Conservation (phyloP, 495 filamentous ascomycete genomes). For the Xylaria curta region DNA sequence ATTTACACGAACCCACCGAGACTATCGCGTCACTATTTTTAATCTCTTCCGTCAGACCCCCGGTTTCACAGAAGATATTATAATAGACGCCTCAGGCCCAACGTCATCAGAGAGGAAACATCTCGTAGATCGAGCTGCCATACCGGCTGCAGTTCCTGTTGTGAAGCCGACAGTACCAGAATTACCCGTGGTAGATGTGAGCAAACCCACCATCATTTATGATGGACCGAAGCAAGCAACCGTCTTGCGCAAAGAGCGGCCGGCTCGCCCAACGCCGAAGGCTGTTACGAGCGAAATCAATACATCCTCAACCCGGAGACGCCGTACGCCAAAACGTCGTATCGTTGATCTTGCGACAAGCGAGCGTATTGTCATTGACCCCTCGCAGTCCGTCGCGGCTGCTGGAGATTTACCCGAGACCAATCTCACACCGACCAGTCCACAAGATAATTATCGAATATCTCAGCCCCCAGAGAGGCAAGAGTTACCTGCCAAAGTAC, state of each 20-base stretch:
- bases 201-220: constrained; percentile 65
- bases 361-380: constrained; percentile 51
- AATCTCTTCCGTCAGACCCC: constrained; percentile 94
- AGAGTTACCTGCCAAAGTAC: constrained; percentile 28
- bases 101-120: constrained; percentile 82
- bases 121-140: constrained; percentile 79
- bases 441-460: constrained; percentile 51
- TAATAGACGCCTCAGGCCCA: constrained; percentile 83
- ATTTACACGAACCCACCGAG: constrained; percentile 84
- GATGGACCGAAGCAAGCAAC: constrained; percentile 52
- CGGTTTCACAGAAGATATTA: constrained; percentile 87
- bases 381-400: constrained; percentile 28
- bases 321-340: constrained; percentile 67
- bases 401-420: constrained; percentile 16
- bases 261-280: constrained; percentile 46
- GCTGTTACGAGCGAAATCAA: constrained; percentile 57
- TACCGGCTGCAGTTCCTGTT: constrained; percentile 75
- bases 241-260: constrained; percentile 58
- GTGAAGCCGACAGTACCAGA: constrained; percentile 68
- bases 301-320: constrained; percentile 57
- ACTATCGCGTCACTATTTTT: constrained; percentile 89
- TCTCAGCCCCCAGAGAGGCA: constrained; percentile 48
- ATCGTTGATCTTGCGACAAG: constrained; percentile 82
- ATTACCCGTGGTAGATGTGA: constrained; percentile 65
- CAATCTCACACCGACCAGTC: constrained; percentile 20